phyloP scores from a whole-genome alignment of 2,329 filamentous ascomycete genomes.

The Zymoseptoria crescenta region DNA sequence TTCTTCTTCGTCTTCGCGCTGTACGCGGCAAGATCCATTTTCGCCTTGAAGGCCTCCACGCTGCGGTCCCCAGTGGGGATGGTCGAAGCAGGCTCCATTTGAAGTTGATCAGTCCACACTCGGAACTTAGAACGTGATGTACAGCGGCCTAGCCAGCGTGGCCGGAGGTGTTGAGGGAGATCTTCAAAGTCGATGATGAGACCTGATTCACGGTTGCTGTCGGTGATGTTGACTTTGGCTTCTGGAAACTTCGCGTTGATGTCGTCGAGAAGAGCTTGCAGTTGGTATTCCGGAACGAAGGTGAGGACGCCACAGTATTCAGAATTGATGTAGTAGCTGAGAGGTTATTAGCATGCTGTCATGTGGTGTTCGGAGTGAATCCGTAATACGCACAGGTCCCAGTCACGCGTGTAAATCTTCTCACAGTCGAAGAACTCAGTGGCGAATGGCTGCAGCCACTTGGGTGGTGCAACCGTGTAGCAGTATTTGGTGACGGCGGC shows the following conservation, averaged over 20 bases:
- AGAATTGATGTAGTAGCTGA: conserved; percentile 23
- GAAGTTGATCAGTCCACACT: conserved; percentile 21
- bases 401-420: conserved; percentile 53
- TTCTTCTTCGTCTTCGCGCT: conserved; percentile 44
- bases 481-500: conserved; percentile 50
- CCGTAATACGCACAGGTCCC: conserved; percentile 63
- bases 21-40: conserved; percentile 47
- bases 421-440: conserved; percentile 50
- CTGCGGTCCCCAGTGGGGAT: conserved; percentile 27
- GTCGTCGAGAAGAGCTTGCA: conserved; percentile 54
- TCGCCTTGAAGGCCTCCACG: conserved; percentile 45
- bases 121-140: conserved; percentile 40
- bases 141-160: conserved; percentile 59
- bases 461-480: conserved; percentile 49
- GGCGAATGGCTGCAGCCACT: conserved; percentile 40
- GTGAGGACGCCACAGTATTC: conserved; percentile 47
- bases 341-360: not conserved
- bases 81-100: conserved; percentile 16
- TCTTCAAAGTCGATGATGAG: conserved; percentile 62
- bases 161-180: conserved; percentile 53
- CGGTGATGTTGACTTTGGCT: conserved; percentile 52
- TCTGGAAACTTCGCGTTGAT: conserved; percentile 53
- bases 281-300: conserved; percentile 60
- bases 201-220: conserved; percentile 41
- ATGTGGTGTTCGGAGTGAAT: not conserved